Evolutionary conservation across 192 early-diverging fungal genomes (phyloP), one percentile per base, ranked within the genome.

Genomic region (Umbelopsis isabellina): DNA sequence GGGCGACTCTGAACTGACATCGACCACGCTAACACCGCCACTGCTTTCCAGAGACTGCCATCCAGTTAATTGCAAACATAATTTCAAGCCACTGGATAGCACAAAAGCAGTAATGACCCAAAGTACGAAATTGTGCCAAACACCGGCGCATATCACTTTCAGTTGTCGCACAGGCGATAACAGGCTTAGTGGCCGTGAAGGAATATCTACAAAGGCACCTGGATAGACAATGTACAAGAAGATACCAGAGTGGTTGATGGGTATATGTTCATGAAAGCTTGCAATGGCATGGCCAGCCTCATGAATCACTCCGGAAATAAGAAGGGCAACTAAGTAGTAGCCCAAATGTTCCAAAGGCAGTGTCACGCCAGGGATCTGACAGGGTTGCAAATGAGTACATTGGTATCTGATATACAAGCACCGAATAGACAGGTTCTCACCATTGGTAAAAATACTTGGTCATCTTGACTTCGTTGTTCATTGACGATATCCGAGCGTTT

Each of bases 211-310:
- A 84, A 93, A 93, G 33, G 91, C 91, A 71, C 91, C 91, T 1
- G 91, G 91, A 72, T 88, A 93, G 45, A 93, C 73, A 52, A 90
- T 80, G 49, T 82, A 79, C 49, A 93, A 64, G 71, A 93, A 89
- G 53, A 92, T 71, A 48, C 91, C 91, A 22, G 83, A 77, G n/a
- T 76, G 77, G 49, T 84, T 82, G 27, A 92, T 85, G 35, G 82
- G 83, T 1, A 89, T 83, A 47, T 75, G 71, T 71, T 91, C 85
- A 45, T 89, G 65, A 49, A 82, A 77, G n/a, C 89, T 89, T 4
- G 91, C 89, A 58, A 93, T 69, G 0, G 91, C 91, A 77, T 93
- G 91, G 5, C 91, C 91, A 27, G 86, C 78, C 70, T 93, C 91
- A 69, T 93, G 91, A 41, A 91, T 65, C 1, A 92, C 53, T 48